These are phyloP conservation scores for Wallacemonas rigidus DNA, from an alignment of 208 protist species.

Conservation along the genomic window DNA sequence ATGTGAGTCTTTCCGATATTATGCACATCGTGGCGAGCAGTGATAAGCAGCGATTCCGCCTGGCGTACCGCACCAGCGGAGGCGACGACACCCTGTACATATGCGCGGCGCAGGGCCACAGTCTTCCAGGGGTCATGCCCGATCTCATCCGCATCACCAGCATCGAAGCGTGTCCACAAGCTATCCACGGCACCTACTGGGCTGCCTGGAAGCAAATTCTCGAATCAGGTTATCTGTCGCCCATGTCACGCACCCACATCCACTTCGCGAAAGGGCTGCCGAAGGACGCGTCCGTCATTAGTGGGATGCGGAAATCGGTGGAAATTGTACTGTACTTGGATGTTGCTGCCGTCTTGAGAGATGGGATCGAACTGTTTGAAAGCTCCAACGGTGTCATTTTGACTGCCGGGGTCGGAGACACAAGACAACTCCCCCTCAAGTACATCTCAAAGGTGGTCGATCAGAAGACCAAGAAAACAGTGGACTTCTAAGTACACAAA, in stretches of 20 bases:
- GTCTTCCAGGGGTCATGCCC: conserved; percentile 51
- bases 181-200: conserved; percentile 87
- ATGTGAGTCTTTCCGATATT: conserved; percentile 38
- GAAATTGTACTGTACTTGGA: conserved; percentile 85
- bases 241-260: conserved; percentile 88
- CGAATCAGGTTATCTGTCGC: conserved; percentile 72
- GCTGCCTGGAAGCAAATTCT: conserved; percentile 55
- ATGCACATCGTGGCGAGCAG: conserved; percentile 46
- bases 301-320: conserved; percentile 74
- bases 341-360: conserved; percentile 47
- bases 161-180: conserved; percentile 24
- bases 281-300: conserved; percentile 53
- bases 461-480: conserved; percentile 28
- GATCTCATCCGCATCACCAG: conserved; percentile 54
- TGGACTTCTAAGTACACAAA: conserved; percentile 14
- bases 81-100: conserved; percentile 59
- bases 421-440: conserved; percentile 55
- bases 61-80: conserved; percentile 36
- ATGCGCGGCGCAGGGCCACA: conserved; percentile 85
- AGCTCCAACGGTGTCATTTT: conserved; percentile 89
- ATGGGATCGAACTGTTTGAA: conserved; percentile 72
- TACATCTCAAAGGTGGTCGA: conserved; percentile 77
- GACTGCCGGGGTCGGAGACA: conserved; percentile 67
- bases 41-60: conserved; percentile 81
- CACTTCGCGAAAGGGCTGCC: conserved; percentile 86